Evolutionary conservation across 1,284 basidiomycete genomes (phyloP).

Genomic region (Melampsora larici-populina): DNA sequence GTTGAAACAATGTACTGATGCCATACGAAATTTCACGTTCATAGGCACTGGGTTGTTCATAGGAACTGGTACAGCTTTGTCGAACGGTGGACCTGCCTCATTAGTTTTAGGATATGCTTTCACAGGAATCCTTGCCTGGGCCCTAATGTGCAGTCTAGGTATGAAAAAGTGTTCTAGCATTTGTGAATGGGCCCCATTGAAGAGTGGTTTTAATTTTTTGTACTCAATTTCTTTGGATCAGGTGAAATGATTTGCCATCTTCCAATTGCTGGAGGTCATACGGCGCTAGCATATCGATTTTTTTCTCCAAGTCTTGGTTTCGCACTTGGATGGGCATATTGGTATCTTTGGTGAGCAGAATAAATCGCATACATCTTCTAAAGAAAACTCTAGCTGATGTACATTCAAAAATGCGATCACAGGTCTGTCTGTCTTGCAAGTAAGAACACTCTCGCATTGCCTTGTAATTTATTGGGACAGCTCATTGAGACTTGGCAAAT

Average conservation of each 20-base stretch:
- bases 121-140: conserved; percentile 33
- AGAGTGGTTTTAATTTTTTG: neutral
- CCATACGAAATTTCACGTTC: neutral
- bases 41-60: conserved; percentile 42
- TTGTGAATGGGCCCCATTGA: neutral
- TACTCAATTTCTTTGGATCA: neutral
- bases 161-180: neutral
- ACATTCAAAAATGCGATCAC: neutral
- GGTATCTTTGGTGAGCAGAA: conserved; percentile 40
- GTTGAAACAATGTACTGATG: neutral
- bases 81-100: conserved; percentile 33
- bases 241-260: conserved; percentile 43
- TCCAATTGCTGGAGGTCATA: conserved; percentile 42
- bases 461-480: neutral
- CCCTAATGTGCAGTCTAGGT: conserved; percentile 43
- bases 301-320: conserved; percentile 45
- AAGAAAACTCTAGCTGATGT: neutral
- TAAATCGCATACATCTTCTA: neutral
- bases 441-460: conserved; percentile 5
- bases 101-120: conserved; percentile 28
- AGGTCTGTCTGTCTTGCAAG: conserved; percentile 36
- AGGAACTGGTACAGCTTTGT: conserved; percentile 41
- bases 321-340: conserved; percentile 44
- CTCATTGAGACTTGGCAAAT: neutral
- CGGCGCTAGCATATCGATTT: conserved; percentile 42